phyloP scores from a whole-genome alignment of 2,329 filamentous ascomycete genomes.

The Aspergillus awamori region DNA sequence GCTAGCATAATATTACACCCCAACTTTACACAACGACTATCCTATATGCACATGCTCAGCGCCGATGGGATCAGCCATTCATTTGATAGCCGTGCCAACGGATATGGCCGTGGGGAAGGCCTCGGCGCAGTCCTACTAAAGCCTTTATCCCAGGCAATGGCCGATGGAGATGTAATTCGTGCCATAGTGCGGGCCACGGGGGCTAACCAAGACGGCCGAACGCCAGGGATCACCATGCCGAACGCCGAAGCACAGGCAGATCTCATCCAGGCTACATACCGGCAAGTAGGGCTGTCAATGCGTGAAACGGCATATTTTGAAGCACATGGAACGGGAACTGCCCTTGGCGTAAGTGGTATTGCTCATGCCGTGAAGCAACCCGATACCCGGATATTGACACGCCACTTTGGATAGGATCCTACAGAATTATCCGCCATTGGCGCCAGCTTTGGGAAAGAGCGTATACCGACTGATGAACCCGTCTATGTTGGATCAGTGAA shows the following conservation, averaged over 20 bases:
- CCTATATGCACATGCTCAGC: slow-evolving; percentile 40
- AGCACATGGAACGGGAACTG: slow-evolving; percentile 47
- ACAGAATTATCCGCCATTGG: slow-evolving; percentile 23
- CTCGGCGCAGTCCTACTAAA: slow-evolving; percentile 53
- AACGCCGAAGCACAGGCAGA: slow-evolving; percentile 39
- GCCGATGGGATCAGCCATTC: slow-evolving; percentile 51
- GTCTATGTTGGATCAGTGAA: slow-evolving; percentile 35
- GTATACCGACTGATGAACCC: slow-evolving; percentile 19
- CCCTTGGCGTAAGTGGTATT: slow-evolving; percentile 28
- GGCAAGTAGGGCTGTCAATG: slow-evolving; percentile 18
- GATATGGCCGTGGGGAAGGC: slow-evolving; percentile 56
- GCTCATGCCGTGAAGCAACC: background rate
- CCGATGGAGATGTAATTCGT: slow-evolving; percentile 47
- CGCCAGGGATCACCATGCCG: slow-evolving; percentile 47
- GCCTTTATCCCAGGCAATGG: slow-evolving; percentile 48
- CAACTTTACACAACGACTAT: slow-evolving; percentile 27
- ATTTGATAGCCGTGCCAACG: slow-evolving; percentile 53
- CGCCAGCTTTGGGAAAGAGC: slow-evolving; percentile 18
- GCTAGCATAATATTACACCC: slow-evolving; percentile 38
- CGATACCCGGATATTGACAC: too few species aligned
- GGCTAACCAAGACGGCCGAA: slow-evolving; percentile 41
- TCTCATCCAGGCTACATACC: slow-evolving; percentile 43
- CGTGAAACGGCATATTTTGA: slow-evolving; percentile 37
- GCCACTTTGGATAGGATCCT: slow-evolving; percentile 14
- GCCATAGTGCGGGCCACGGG: slow-evolving; percentile 30